Evolutionary conservation across 345 rosid genomes (phyloP).

Genomic region (Eucalyptus regnans): DNA sequence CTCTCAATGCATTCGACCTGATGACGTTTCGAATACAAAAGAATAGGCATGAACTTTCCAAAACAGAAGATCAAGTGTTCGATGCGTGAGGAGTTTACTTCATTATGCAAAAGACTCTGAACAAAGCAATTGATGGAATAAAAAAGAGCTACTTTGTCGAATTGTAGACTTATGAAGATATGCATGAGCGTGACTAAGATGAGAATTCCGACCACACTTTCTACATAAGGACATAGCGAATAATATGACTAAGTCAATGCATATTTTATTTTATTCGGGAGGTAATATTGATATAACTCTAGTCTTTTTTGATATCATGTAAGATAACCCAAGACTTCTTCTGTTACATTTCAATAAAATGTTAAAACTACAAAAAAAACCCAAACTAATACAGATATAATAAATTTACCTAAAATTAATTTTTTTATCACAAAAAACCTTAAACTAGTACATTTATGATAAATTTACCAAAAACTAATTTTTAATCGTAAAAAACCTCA

Average conservation of each 20-base stretch:
- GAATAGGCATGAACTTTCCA: neutral
- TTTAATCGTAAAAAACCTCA: too few species aligned
- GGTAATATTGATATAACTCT: neutral
- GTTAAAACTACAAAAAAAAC: too few species aligned
- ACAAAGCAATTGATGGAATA: neutral
- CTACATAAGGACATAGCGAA: neutral
- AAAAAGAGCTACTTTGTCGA: neutral
- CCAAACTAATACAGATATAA: too few species aligned
- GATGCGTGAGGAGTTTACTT: neutral
- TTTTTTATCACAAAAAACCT: too few species aligned
- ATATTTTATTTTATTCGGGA: neutral
- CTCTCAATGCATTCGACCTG: neutral
- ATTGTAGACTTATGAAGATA: neutral
- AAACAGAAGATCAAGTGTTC: neutral
- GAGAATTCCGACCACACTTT: neutral
- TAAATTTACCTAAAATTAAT: too few species aligned
- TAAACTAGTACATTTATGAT: rapidly evolving
- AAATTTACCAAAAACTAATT: too few species aligned
- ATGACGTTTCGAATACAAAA: neutral
- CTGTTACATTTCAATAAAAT: too few species aligned
- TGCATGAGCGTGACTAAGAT: neutral
- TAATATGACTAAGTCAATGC: neutral
- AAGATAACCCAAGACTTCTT: too few species aligned
- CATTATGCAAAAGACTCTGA: neutral
- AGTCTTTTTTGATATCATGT: neutral